Evolutionary conservation across 2,329 filamentous ascomycete genomes (phyloP).

Genomic region (Stromatinia cepivora): DNA sequence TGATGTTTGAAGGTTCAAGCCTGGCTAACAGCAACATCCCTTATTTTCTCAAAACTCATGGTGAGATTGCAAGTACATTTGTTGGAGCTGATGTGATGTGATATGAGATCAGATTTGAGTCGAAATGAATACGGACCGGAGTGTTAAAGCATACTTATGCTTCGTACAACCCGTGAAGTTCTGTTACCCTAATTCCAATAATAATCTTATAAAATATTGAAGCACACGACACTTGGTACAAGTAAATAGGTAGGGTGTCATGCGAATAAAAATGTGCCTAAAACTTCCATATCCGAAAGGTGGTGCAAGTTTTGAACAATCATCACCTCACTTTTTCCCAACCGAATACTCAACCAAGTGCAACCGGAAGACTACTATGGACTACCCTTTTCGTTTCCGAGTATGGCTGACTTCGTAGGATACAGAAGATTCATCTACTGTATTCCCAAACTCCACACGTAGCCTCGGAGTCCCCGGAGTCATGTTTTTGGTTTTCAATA

Average conservation of each 20-base stretch:
- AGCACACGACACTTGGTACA: constrained; percentile 5
- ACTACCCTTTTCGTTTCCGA: not conserved
- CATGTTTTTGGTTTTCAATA: too few relatives aligned
- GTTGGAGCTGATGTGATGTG: not conserved
- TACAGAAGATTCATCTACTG: not conserved
- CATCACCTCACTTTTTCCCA: not conserved
- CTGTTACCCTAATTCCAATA: not conserved
- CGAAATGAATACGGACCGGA: not conserved
- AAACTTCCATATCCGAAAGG: not conserved
- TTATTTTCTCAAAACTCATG: not conserved
- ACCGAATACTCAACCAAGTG: not conserved
- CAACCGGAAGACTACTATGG: not conserved
- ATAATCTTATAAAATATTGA: not conserved
- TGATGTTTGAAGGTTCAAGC: not conserved
- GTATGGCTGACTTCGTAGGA: not conserved
- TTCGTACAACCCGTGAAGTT: not conserved
- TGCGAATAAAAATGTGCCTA: constrained; percentile 39
- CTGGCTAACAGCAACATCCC: not conserved
- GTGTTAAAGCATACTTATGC: constrained; percentile 6
- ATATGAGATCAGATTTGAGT: not conserved
- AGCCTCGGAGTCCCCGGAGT: constrained; percentile 9
- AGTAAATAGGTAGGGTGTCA: not conserved
- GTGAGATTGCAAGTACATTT: not conserved
- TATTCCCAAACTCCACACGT: not conserved
- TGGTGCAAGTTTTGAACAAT: not conserved